Percentiles rank a stretch among this genome's conserved stretches.
Evolutionary conservation across 2,329 filamentous ascomycete genomes (phyloP).

Genomic region (Madurella mycetomatis): DNA sequence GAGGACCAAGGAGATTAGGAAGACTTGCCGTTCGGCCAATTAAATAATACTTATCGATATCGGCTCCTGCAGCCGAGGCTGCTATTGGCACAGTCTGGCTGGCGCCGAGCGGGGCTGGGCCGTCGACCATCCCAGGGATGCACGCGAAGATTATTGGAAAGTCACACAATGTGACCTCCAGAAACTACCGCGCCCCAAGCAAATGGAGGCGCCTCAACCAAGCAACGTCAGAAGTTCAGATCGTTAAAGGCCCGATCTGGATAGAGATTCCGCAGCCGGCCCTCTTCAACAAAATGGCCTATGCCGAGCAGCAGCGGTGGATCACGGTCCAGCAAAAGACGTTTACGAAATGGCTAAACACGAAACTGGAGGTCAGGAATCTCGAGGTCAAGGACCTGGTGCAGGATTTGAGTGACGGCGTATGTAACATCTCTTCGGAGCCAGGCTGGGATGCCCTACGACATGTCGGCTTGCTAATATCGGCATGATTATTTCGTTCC

Average conservation of each 20-base stretch:
- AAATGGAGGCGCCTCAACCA: constrained; percentile 16
- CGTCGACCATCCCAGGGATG: neutral
- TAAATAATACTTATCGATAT: constrained; percentile 13
- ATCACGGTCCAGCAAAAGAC: constrained; percentile 93
- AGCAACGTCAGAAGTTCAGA: neutral
- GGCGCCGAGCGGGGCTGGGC: constrained; percentile 4
- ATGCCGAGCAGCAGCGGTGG: constrained; percentile 62
- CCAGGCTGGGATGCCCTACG: no score
- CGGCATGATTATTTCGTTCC: neutral
- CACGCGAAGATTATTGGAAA: neutral
- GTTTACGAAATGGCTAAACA: constrained; percentile 99
- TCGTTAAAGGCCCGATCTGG: constrained; percentile 18
- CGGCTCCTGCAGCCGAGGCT: constrained; percentile 3
- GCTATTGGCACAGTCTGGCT: constrained; percentile 13
- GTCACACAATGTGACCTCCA: constrained; percentile 7
- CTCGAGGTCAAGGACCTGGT: constrained; percentile 84
- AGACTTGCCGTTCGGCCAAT: neutral
- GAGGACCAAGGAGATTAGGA: neutral
- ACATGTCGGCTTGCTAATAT: neutral
- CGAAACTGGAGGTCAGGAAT: constrained; percentile 75
- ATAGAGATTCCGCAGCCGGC: constrained; percentile 37
- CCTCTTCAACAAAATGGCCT: constrained; percentile 57
- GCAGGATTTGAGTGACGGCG: constrained; percentile 85
- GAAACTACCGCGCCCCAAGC: constrained; percentile 12
- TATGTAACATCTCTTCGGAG: constrained; percentile 44